Conservation (phyloP, 306 rosid genomes). For the Morella rubra region DNA sequence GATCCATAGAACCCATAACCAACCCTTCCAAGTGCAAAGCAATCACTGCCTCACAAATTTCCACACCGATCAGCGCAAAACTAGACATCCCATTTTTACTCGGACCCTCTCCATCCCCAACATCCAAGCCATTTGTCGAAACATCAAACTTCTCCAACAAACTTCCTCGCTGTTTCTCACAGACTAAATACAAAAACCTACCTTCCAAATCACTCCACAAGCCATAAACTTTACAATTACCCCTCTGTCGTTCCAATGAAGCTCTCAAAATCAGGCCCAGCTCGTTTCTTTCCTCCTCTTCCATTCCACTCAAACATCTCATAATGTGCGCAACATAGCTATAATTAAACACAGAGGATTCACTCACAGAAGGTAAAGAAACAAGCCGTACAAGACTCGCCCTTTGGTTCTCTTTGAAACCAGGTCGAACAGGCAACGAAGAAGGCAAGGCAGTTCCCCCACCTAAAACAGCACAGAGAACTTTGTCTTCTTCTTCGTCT, state of each 20-base stretch:
- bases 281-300: conserved; percentile 55
- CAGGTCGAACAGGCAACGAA: conserved; percentile 36
- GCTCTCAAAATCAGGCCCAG: conserved; percentile 58
- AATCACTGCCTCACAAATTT: conserved; percentile 60
- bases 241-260: conserved; percentile 41
- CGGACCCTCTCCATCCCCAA: conserved; percentile 32
- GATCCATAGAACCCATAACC: conserved; percentile 55
- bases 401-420: conserved; percentile 36
- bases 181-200: conserved; percentile 60
- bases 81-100: conserved; percentile 35
- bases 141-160: conserved; percentile 40
- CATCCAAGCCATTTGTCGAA: conserved; percentile 36
- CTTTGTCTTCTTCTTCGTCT: conserved; percentile 17
- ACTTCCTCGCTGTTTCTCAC: conserved; percentile 39
- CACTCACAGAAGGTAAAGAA: conserved; percentile 29
- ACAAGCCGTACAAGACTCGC: conserved; percentile 54
- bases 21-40: conserved; percentile 61
- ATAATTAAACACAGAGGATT: conserved; percentile 36
- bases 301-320: conserved; percentile 66
- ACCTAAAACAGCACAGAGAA: conserved; percentile 16
- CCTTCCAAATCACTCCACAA: conserved; percentile 70
- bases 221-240: conserved; percentile 58
- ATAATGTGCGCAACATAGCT: conserved; percentile 53
- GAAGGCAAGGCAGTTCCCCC: conserved; percentile 34
- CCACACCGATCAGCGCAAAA: conserved; percentile 50